Base-by-base conservation (phyloP, 192 early-diverging fungal species). In the Coemansia sp. region DNA sequence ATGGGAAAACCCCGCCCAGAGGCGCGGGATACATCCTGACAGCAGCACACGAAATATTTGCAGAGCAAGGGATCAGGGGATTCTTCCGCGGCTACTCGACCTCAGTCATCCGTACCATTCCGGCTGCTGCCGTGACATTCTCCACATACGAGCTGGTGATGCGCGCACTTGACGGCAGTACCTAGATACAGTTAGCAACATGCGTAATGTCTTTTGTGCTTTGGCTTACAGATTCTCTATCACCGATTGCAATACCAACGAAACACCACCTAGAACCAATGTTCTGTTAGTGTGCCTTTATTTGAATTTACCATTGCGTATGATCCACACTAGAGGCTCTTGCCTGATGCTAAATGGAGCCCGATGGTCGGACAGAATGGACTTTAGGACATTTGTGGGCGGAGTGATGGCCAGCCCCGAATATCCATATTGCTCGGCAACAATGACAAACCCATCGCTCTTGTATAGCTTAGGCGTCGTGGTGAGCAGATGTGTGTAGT, bases 61-160 rank as follows among this genome's bases (percentile, higher is more conserved):
- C 67, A 9, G 75, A 81, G 50, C 85, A 86, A 14, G 91, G 91
- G 15, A 25, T 82, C 20, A 68, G 67, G 42, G 89, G 84, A 17
- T 85, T 91, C 52, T 88, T 87, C 63, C 78, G 87, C 34, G 91
- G 91, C 32, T 88, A 87, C 58, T 75, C 83, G 4, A 86, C 91
- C 4, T 64, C 72, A 1, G 74, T 82, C 23, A 63, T 85, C 42
- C 73, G 76, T 61, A 86, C 85, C 60, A 75, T 91, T 38, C 91
- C 91, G 25, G 91, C 91, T n/a, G 91, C 91, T 19, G 91, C 83
- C 17, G 86, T 86, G 19, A 93, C 91, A 2, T 93, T 93, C 75
- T 84, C 87, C 25, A 81, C 89, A 0, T 93, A 93, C 58, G 91
- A 93, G 63, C 70, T 90, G 46, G 69, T 75, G 13, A 65, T 71